Conservation (phyloP, 345 rosid species). For the Brassica rapa region DNA sequence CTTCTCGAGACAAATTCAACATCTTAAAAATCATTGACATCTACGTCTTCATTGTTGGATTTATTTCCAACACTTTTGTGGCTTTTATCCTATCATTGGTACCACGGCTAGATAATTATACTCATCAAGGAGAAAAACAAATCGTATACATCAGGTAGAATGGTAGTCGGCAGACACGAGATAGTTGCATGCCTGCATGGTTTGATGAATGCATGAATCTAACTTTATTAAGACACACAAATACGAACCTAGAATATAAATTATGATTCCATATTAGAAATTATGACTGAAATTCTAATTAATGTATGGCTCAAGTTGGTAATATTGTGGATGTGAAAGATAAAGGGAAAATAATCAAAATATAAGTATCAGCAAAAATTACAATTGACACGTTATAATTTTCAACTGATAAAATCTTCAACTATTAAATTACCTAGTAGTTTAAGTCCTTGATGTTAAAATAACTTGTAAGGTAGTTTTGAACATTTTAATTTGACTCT, state of each 20-base stretch:
- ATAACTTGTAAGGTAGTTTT: not conserved
- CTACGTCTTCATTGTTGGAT: conserved; percentile 30
- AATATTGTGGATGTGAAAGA: not conserved
- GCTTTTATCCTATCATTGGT: conserved; percentile 5
- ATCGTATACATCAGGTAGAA: not conserved
- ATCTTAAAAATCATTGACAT: conserved; percentile 23
- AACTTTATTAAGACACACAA: not conserved
- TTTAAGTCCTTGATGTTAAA: not conserved
- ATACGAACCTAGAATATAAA: not conserved
- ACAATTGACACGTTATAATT: not conserved
- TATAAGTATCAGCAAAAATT: not conserved
- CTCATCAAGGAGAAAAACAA: not conserved
- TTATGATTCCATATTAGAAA: not conserved
- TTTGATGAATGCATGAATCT: not conserved
- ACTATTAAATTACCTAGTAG: not conserved
- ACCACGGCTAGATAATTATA: not conserved
- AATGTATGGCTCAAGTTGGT: not conserved
- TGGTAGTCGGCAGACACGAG: not conserved
- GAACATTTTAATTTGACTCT: not conserved
- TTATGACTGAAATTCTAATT: not conserved
- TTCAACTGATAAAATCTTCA: not conserved
- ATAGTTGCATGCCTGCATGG: not conserved
- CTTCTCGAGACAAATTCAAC: conserved; percentile 26
- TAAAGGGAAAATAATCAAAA: not conserved
- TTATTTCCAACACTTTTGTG: conserved; percentile 19